Base-by-base conservation (phyloP, 768 basidiomycete species). In the Leucocoprinus birnbaumii region DNA sequence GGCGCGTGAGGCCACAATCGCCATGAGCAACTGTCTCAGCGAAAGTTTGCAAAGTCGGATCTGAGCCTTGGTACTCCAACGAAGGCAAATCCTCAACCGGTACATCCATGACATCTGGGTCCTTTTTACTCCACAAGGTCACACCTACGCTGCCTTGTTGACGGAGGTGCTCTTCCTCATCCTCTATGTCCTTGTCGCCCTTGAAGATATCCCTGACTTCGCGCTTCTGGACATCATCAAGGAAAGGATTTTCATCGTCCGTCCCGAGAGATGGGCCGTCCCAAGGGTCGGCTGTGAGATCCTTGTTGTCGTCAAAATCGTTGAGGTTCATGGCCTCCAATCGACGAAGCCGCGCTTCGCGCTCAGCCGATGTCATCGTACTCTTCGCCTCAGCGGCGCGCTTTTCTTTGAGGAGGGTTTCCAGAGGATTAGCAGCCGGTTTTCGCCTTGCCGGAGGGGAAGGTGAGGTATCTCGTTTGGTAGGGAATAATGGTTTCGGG, bases 391-490 rank as follows among this genome's bases (percentile, higher is more conserved):
- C 69, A 27, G 76, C 72, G 7, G 72, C 70, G 2, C 59, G 55
- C 62, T 83, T 85, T 65, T 85, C 84, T 58, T 74, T 79, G 37
- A 86, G 63, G 26, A 86, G 74, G 1, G 70, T 75, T 47, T 74
- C 76, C 19, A 88, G 71, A 9, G 86, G 85, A 58, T 84, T 80
- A 27, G n/a, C 34, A 11, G 27, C 14, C 6, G 47, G 24, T 21
- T 60, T 60, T 14, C 21, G 47, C 19, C 26, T 43, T n/a, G 56
- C 22, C 49, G 38, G 53, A 24, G 43, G 52, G 5, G 42, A 22
- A n/a, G 55, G 57, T 8, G 44, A 27, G 14, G 40, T 13, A 21
- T 55, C 38, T 9, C 18, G 48, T 26, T 4, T 16, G 3, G 25
- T 3, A 48, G 18, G 22, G 22, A 13, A n/a, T 2, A n/a, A 40